Conservation (phyloP, 1,139 yeast species). For the Blastobotrys malaysiensis region DNA sequence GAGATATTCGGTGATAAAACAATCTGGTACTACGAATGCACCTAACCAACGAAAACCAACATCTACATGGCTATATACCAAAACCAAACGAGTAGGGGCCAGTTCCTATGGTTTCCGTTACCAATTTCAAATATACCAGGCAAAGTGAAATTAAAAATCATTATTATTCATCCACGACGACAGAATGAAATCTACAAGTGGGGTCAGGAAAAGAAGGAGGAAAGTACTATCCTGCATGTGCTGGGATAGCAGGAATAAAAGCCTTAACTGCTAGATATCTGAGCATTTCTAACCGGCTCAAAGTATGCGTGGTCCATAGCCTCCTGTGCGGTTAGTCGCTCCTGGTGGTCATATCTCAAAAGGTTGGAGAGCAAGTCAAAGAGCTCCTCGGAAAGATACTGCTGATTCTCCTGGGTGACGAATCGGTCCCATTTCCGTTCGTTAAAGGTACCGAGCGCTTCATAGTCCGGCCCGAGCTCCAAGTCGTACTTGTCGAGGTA, state of each 20-base stretch:
- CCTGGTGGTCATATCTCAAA: conserved; percentile 89
- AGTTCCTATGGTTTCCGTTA: no score
- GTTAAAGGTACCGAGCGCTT: conserved; percentile 59
- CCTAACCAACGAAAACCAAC: not conserved
- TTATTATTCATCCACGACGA: not conserved
- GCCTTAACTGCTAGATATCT: not conserved
- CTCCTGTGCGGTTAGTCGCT: conserved; percentile 88
- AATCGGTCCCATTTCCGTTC: conserved; percentile 88
- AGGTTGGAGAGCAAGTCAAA: conserved; percentile 79
- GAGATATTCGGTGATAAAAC: not conserved
- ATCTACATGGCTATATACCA: not conserved
- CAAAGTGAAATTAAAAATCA: not conserved
- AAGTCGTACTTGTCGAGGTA: conserved; percentile 76
- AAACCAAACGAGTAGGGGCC: no score
- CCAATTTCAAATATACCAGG: not conserved
- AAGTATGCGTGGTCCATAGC: conserved; percentile 87
- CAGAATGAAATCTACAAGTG: not conserved
- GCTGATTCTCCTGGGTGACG: conserved; percentile 66
- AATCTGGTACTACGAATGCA: not conserved
- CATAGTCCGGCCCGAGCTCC: conserved; percentile 70
- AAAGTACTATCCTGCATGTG: not conserved
- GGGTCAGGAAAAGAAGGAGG: not conserved
- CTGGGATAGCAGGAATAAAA: not conserved
- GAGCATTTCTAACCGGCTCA: conserved; percentile 27
- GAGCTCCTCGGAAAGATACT: conserved; percentile 63